Base-by-base conservation (phyloP, 768 basidiomycete genomes). In the Podaxis mareebaensis region DNA sequence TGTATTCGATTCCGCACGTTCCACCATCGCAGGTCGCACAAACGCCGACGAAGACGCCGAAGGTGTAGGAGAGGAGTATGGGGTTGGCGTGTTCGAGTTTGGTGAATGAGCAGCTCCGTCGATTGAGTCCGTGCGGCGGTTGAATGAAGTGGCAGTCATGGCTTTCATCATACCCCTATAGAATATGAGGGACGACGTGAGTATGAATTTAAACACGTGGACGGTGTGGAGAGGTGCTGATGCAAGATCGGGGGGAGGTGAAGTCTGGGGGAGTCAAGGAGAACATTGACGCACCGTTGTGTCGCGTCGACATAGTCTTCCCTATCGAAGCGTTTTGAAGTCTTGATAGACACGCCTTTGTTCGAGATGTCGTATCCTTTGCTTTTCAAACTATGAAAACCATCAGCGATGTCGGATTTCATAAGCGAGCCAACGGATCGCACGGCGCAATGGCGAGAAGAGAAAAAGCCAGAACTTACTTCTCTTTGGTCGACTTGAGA, bases 221-320 rank as follows among this genome's bases (percentile, higher is more conserved):
- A 48, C 15, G 10, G 61, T 40, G 24, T 64, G 10, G 36, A 26
- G 22, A 17, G 10, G 7, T 20, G 12, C 11, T 15, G 39, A 40
- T 40, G 39, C 28, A 30, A 30, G 28, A 30, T 30, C 33, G 33
- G 2, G 33, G 7, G 6, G 10, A 46, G 44, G 44, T 46, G n/a
- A 20, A 15, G 10, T 46, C 17, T n/a, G n/a, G 24, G 26, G 44
- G 24, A 7, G 59, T 57, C 33, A 17, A 54, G 17, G 13, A 53
- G 24, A 33, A 11, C n/a, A 22, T 7, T 20, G 46, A 68, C 78
- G 65, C 61, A 89, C 90, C 90, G 77, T 69, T 91, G 90, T 15
- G 89, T 91, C 6, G 89, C 88, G 68, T 91, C 89, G 3, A 91
- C 76, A 64, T 91, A 91, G 46, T 83, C 80, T 58, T 88, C 84